Percentiles rank a stretch among this genome's conserved stretches.
phyloP scores from a whole-genome alignment of 768 basidiomycete genomes.

The Tephrocybe rancida region DNA sequence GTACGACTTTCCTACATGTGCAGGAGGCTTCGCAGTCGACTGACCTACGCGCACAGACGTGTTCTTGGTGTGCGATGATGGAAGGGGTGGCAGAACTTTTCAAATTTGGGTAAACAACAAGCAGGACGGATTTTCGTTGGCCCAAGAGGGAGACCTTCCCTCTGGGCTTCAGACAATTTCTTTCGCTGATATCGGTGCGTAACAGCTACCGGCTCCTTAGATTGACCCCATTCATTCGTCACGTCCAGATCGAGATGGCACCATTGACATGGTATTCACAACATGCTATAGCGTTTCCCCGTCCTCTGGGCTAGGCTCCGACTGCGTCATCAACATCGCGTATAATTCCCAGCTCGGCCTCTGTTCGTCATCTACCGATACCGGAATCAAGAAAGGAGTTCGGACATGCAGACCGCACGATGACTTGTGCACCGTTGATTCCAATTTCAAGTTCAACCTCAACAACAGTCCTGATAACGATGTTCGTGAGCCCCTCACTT shows the following conservation, averaged over 20 bases:
- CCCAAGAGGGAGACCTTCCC: conserved; percentile 71
- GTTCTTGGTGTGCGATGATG: conserved; percentile 84
- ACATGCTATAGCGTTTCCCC: conserved; percentile 76
- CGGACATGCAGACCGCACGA: conserved; percentile 74
- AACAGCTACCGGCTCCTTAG: background rate
- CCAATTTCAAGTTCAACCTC: conserved; percentile 78
- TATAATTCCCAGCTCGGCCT: conserved; percentile 91
- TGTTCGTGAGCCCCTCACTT: conserved; percentile 32
- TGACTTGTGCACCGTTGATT: conserved; percentile 81
- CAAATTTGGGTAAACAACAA: conserved; percentile 96
- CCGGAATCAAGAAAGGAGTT: conserved; percentile 49
- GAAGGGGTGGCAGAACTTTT: conserved; percentile 59
- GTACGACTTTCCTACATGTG: conserved; percentile 32
- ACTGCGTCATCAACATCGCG: conserved; percentile 87
- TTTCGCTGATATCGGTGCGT: conserved; percentile 88
- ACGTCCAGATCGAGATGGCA: conserved; percentile 87
- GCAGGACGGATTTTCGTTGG: conserved; percentile 68
- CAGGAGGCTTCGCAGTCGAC: background rate
- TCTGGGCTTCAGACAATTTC: conserved; percentile 74
- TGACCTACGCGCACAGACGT: conserved; percentile 54
- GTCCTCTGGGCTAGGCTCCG: conserved; percentile 68
- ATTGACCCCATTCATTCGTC: background rate
- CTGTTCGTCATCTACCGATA: conserved; percentile 62
- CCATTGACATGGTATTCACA: conserved; percentile 92
- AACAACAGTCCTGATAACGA: conserved; percentile 49